Conservation (phyloP, 345 rosid genomes). For the Eucalyptus albens region DNA sequence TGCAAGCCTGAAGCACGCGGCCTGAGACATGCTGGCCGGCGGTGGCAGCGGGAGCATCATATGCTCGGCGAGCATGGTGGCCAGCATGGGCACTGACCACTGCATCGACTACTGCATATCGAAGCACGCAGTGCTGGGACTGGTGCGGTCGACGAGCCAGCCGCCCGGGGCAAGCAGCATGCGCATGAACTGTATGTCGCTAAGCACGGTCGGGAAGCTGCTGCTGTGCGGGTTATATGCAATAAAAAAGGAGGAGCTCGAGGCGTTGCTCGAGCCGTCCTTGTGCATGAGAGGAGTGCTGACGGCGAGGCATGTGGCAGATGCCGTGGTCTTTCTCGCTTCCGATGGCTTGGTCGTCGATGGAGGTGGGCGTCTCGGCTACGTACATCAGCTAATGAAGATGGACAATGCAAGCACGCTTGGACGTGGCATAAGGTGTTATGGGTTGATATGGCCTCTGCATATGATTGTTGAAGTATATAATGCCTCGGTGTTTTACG, state of each 20-base stretch:
- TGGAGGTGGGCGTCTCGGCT: background rate
- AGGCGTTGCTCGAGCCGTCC: background rate
- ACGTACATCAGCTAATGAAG: background rate
- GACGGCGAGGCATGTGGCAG: slow-evolving; percentile 1
- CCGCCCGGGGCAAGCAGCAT: background rate
- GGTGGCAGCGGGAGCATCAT: background rate
- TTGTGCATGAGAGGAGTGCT: background rate
- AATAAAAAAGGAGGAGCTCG: background rate
- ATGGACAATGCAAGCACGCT: background rate
- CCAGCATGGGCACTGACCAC: background rate
- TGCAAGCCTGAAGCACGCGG: slow-evolving; percentile 8
- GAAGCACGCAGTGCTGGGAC: slow-evolving; percentile 8
- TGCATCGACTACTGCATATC: slow-evolving; percentile 9
- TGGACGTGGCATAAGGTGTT: background rate
- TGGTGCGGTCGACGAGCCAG: slow-evolving; percentile 4
- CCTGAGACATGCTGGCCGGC: slow-evolving; percentile 5
- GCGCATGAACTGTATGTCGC: slow-evolving; percentile 9
- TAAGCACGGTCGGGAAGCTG: background rate
- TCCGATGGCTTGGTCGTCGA: too few species aligned
- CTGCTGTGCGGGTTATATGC: background rate
- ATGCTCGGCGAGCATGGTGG: background rate
- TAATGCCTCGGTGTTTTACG: too few species aligned
- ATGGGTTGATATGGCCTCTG: background rate
- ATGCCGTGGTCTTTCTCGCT: background rate
- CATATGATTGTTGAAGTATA: background rate